Percentiles rank a stretch among this genome's conserved stretches.
Conservation (phyloP, 306 rosid species). For the Astragalus membranaceus region DNA sequence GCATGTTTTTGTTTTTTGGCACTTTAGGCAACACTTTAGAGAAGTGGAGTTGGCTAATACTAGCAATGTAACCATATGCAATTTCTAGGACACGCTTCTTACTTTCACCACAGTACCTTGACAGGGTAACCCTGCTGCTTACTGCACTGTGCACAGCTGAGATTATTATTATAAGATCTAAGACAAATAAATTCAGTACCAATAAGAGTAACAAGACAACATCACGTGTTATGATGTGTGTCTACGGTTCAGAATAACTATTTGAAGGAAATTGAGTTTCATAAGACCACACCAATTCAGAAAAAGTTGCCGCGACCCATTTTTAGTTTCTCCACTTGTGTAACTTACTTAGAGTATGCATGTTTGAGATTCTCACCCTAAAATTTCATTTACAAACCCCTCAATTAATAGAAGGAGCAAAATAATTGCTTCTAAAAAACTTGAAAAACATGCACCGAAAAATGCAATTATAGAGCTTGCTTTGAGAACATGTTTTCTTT, state of each 20-base stretch:
- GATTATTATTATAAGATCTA: neutral
- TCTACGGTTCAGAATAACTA: neutral
- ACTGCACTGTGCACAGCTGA: neutral
- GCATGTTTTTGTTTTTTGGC: no score
- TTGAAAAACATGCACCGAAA: no score
- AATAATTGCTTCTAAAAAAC: no score
- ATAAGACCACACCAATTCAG: neutral
- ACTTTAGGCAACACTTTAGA: no score
- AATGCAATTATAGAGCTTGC: no score
- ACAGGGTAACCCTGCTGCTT: neutral
- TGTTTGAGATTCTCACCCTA: no score
- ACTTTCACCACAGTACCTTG: neutral
- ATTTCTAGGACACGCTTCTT: neutral
- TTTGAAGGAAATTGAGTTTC: neutral
- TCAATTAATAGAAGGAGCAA: no score
- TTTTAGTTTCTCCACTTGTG: neutral
- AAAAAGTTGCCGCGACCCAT: neutral
- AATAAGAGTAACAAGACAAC: neutral
- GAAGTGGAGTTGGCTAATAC: no score
- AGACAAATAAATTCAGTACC: neutral
- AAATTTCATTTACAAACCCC: no score
- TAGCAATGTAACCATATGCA: neutral
- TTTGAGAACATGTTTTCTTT: no score
- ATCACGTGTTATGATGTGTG: neutral
- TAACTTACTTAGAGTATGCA: no score